Evolutionary conservation across 2,329 filamentous ascomycete genomes (phyloP).

Genomic region (Metarhizium guizhouense): DNA sequence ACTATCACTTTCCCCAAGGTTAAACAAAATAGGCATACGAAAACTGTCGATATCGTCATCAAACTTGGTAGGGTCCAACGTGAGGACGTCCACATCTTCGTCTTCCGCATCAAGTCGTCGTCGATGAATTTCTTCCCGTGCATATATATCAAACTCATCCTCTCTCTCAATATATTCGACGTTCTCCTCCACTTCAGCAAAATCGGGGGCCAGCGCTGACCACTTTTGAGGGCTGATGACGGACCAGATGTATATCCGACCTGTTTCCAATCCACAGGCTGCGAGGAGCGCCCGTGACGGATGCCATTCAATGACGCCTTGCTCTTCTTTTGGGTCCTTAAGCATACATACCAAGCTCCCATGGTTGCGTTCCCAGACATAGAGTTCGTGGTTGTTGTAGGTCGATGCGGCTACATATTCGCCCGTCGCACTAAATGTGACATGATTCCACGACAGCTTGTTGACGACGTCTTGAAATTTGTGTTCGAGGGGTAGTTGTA

Average conservation of each 20-base stretch:
- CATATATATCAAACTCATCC: conserved; percentile 97
- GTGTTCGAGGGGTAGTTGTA: conserved; percentile 87
- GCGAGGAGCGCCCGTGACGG: conserved; percentile 79
- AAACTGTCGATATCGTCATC: conserved; percentile 59
- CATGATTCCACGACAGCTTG: conserved; percentile 90
- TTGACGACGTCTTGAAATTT: conserved; percentile 99
- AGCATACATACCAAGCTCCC: conserved; percentile 94
- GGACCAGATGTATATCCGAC: conserved; percentile 91
- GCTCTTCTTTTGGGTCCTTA: conserved; percentile 92
- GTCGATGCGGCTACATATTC: conserved; percentile 96
- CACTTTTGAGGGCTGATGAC: conserved; percentile 92
- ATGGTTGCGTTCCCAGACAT: conserved; percentile 92
- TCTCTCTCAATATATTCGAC: conserved; percentile 93
- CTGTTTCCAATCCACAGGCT: conserved; percentile 86
- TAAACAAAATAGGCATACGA: conserved; percentile 85
- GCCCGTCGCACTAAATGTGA: conserved; percentile 86
- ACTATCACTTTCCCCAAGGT: conserved; percentile 88
- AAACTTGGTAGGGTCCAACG: conserved; percentile 57
- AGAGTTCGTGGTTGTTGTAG: conserved; percentile 97
- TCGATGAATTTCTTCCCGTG: conserved; percentile 88
- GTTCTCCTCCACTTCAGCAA: conserved; percentile 95
- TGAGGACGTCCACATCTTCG: conserved; percentile 85
- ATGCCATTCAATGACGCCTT: conserved; percentile 96
- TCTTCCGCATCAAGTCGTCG: conserved; percentile 85
- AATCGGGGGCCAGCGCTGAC: conserved; percentile 94